A percentile compares a stretch with the other conserved stretches of the same genome.
These are phyloP conservation scores for Immersiella caudata DNA, from an alignment of 495 filamentous ascomycete genomes.

Conservation along the genomic window DNA sequence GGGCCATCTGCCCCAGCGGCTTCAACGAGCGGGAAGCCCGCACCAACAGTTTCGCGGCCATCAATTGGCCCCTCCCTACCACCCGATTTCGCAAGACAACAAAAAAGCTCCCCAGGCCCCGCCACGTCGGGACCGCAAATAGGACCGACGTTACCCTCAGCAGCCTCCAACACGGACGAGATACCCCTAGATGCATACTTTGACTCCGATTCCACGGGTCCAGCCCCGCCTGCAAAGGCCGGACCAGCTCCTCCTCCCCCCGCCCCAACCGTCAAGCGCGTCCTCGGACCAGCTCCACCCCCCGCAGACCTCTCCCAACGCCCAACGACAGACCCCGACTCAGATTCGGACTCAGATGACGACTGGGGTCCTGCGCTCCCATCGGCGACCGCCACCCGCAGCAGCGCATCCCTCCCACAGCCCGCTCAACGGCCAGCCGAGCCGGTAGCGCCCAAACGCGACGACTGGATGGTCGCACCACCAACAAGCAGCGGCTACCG, in stretches of 20 bases:
- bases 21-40: background rate
- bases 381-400: slow-evolving; percentile 23
- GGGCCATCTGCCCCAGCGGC: slow-evolving; percentile 36
- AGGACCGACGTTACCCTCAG: slow-evolving; percentile 40
- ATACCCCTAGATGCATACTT: slow-evolving; percentile 33
- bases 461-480: slow-evolving; percentile 94
- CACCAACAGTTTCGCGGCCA: slow-evolving; percentile 6
- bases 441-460: slow-evolving; percentile 55
- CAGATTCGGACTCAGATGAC: slow-evolving; percentile 36
- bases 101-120: slow-evolving; percentile 19
- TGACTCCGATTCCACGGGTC: slow-evolving; percentile 30
- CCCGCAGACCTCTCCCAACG: slow-evolving; percentile 47
- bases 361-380: slow-evolving; percentile 82
- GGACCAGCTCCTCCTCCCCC: slow-evolving; percentile 26
- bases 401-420: slow-evolving; percentile 31
- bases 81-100: slow-evolving; percentile 24
- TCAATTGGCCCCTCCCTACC: slow-evolving; percentile 33
- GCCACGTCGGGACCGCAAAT: slow-evolving; percentile 29
- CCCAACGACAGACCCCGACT: slow-evolving; percentile 39
- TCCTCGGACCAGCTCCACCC: slow-evolving; percentile 50
- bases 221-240: slow-evolving; percentile 26
- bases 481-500: slow-evolving; percentile 66
- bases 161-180: slow-evolving; percentile 34
- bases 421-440: slow-evolving; percentile 28
- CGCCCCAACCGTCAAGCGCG: slow-evolving; percentile 34